Evolutionary conservation across 2,329 filamentous ascomycete genomes (phyloP), one percentile per base, ranked within the genome.

Genomic region (Aspergillus versicolor): DNA sequence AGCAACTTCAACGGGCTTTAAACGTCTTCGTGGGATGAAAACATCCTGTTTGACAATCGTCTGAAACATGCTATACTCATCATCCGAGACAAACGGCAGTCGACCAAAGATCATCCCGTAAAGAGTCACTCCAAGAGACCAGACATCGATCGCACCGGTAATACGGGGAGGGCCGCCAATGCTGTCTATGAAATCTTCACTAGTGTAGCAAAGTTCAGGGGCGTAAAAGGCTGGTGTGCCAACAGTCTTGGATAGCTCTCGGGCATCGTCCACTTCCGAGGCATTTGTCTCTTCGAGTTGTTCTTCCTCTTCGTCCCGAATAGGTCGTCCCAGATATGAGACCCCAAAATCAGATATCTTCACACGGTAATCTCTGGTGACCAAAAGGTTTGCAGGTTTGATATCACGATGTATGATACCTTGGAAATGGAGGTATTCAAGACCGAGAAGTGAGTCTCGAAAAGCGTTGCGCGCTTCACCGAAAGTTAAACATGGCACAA

Each of bases 291-390:
- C 90, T 4, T 88, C 88, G 79, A 87, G 75, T 57, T 92, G 88
- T 57, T 91, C 88, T 38, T 86, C 83, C 66, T 95, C 91, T 52
- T 89, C 90, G 46, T 96, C 91, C 40, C 90, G 84, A 57, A 92
- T 89, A 1, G 91, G 91, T 50, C 91, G 87, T 27, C 94, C 94
- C 61, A 99, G 91, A 73, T 97, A 99, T 1, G 94, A 99, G 1
- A 99, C 94, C 32, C 94, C 94, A 77, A 99, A 99, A 70, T 99
- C 94, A 5, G 94, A 97, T 59, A 99, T 99, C 80, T 99, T 99
- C 69, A 97, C 91, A 13, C 88, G 87, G 65, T 92, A 87, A 62
- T 92, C 88, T 65, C 80, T 87, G 50, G 91, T 95, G 79, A 93
- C 92, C 6, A 99, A 81, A 6, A 99, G 82, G 71, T 97, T 97